These are phyloP conservation scores for Colletotrichum karsti DNA, from an alignment of 2,329 filamentous ascomycete genomes.

Conservation along the genomic window DNA sequence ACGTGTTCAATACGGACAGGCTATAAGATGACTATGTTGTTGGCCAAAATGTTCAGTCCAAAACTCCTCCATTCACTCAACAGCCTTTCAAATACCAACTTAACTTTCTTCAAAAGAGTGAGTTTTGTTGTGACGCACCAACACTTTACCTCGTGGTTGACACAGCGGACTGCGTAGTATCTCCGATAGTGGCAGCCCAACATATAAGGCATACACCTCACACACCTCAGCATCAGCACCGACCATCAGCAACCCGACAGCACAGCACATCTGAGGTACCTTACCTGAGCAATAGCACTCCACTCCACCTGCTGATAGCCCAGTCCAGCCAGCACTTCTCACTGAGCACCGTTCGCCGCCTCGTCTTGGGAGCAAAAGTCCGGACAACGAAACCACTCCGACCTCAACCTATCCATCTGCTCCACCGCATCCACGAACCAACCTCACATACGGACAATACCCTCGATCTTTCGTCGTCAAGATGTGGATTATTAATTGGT, in stretches of 20 bases:
- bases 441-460: conserved; percentile 20
- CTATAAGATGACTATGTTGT: not conserved
- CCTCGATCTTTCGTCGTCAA: conserved; percentile 39
- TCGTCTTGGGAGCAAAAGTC: conserved; percentile 24
- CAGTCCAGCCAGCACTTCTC: conserved; percentile 1
- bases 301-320: conserved; percentile 10
- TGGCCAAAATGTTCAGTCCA: no score
- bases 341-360: not conserved
- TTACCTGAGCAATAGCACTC: conserved; percentile 12
- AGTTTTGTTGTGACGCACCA: conserved; percentile 12
- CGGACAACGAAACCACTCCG: conserved; percentile 15
- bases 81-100: no score
- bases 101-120: no score
- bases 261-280: no score
- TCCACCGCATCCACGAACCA: conserved; percentile 25
- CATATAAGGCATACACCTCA: conserved; percentile 7
- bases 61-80: no score
- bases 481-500: conserved; percentile 98
- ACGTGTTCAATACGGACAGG: not conserved
- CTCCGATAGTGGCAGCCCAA: conserved; percentile 1
- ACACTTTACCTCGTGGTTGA: not conserved
- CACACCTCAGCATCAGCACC: conserved; percentile 10
- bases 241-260: conserved; percentile 8
- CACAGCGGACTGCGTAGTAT: conserved; percentile 18
- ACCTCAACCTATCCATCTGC: conserved; percentile 19